Base-by-base conservation (phyloP, 2,329 filamentous ascomycete species). In the Xylaria digitata region DNA sequence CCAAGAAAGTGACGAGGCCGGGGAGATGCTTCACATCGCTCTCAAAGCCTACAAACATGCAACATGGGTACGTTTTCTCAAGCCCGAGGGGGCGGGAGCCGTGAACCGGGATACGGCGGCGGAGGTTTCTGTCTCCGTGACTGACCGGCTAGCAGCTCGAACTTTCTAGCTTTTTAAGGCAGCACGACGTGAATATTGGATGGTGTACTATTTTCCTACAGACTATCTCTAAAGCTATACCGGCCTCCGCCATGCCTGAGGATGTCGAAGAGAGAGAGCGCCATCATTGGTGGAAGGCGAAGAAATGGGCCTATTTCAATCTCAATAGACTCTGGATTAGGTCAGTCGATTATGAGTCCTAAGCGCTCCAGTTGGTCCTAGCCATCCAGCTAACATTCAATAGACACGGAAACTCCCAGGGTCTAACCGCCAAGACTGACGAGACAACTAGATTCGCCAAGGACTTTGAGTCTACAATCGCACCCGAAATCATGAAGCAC, bases 301-400 rank as follows among this genome's bases (percentile, higher is more conserved):
- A 98, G 89, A 99, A 99, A 82, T 98, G 96, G 96, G 92, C 95
- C 15, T 99, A 97, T 80, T 97, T 96, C 76, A 98, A 98, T 80
- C 82, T 99, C 74, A 99, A 99, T 82, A 89, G 96, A 69, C 87
- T 99, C 19, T 99, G 96, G 77, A 94, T 98, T 73, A 88, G 93
- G 92, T 95, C 82, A 68, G 70, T 46, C 17, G 52, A 40, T 26
- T 40, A 40, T n/a, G 15, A 40, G 6, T 42, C 65, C 34, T n/a
- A 50, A 60, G 15, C 5, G 6, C 19, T 58, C 13, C 30, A 42
- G 17, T 56, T 48, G 13, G 42, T 19, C 30, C 50, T 70, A 6
- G 66, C 71, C 21, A 49, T 21, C 26, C 62, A 52, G 56, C 77
- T 80, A 70, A 80, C 70, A 52, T 58, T 30, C 9, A 7, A 8